Evolutionary conservation across 192 early-diverging fungal species (phyloP).

Genomic region (Gaertneriomyces semiglobifer): DNA sequence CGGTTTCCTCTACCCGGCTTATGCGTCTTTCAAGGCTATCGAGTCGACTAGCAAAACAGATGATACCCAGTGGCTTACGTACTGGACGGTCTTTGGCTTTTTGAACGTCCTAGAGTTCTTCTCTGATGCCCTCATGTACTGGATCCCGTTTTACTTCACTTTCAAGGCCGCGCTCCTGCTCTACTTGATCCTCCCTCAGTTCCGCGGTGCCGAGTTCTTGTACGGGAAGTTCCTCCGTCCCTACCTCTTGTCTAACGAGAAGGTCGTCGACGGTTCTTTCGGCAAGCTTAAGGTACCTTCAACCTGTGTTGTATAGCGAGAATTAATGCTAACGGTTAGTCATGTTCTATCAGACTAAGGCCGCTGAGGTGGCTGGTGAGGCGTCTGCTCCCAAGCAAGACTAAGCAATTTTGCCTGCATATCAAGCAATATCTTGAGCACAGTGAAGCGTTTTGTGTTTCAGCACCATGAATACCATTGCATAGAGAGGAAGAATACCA

Average conservation of each 20-base stretch:
- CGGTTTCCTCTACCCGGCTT: slow-evolving; percentile 92
- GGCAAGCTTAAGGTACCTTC: slow-evolving; percentile 35
- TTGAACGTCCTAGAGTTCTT: slow-evolving; percentile 88
- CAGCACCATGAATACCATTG: no score
- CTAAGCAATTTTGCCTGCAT: background rate
- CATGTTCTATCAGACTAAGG: background rate
- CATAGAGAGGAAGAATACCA: no score
- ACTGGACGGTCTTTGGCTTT: slow-evolving; percentile 91
- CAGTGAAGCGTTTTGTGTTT: no score
- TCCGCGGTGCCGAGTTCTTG: slow-evolving; percentile 72
- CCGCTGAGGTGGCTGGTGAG: background rate
- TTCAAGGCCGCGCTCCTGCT: slow-evolving; percentile 88
- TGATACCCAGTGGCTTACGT: slow-evolving; percentile 59
- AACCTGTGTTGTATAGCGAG: background rate
- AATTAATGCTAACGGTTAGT: background rate
- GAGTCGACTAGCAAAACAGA: slow-evolving; percentile 68
- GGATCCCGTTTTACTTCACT: slow-evolving; percentile 92
- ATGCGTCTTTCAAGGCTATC: slow-evolving; percentile 88
- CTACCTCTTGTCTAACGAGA: slow-evolving; percentile 57
- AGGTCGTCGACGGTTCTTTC: slow-evolving; percentile 42
- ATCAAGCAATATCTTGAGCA: no score
- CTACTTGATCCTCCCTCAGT: slow-evolving; percentile 62
- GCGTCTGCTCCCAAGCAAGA: slow-evolving; percentile 4
- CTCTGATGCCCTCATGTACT: slow-evolving; percentile 82
- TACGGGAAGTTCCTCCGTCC: slow-evolving; percentile 74